These are phyloP conservation scores for Endogone sp. DNA, from an alignment of 192 early-diverging fungal genomes.

Conservation along the genomic window DNA sequence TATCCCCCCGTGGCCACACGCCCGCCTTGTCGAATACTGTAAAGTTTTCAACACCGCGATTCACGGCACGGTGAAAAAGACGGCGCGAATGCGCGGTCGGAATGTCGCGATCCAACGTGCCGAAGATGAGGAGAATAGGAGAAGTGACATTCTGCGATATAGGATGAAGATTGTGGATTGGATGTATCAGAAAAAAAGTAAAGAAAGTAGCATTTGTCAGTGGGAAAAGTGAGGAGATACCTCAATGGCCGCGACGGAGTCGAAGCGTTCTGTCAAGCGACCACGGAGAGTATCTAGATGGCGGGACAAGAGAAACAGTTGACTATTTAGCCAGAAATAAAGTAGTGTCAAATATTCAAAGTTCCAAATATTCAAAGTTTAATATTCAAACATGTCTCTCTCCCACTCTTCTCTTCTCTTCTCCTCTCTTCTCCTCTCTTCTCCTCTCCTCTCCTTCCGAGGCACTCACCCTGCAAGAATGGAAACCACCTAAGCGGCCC, in stretches of 20 bases:
- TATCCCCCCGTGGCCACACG: slow-evolving; percentile 15
- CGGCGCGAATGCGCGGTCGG: slow-evolving; percentile 20
- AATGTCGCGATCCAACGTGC: slow-evolving; percentile 26
- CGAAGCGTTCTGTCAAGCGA: slow-evolving; percentile 21
- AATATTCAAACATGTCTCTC: no score
- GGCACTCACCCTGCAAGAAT: slow-evolving; percentile 21
- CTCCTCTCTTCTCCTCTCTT: no score
- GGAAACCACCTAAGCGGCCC: slow-evolving; percentile 17
- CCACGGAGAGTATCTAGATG: slow-evolving; percentile 19
- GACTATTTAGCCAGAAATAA: no score
- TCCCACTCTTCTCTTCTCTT: no score
- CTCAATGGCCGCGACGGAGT: slow-evolving; percentile 27
- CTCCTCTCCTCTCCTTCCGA: no score
- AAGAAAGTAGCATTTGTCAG: neutral
- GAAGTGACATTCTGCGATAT: slow-evolving; percentile 18
- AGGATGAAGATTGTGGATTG: no score
- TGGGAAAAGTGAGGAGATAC: neutral
- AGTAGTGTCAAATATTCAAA: no score
- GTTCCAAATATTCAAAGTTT: no score
- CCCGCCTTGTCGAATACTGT: neutral
- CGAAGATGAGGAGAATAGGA: slow-evolving; percentile 24
- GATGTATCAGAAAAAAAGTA: no score
- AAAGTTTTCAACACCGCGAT: slow-evolving; percentile 8
- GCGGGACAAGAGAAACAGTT: neutral
- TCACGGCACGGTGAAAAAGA: slow-evolving; percentile 22